A percentile compares a stretch with the other conserved stretches of the same genome.
phyloP scores from a whole-genome alignment of 2,329 filamentous ascomycete species.

The Domatiomyces catenatus region DNA sequence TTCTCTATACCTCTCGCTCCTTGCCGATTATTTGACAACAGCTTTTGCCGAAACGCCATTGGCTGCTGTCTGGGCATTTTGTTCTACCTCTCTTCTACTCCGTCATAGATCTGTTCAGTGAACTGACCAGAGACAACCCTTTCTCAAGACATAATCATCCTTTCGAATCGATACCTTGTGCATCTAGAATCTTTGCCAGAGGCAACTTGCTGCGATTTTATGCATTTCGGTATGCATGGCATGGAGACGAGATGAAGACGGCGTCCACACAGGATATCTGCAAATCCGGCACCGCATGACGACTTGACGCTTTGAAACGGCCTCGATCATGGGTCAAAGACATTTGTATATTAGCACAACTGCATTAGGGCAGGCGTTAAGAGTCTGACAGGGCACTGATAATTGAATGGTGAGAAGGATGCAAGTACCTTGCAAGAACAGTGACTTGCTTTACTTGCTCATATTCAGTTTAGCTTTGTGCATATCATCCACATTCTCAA shows the following conservation, averaged over 20 bases:
- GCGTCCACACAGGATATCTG: neutral
- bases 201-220: neutral
- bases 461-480: neutral
- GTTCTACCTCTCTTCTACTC: neutral
- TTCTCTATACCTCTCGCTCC: neutral
- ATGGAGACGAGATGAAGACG: neutral
- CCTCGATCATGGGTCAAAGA: neutral
- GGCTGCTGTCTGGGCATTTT: neutral
- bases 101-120: neutral
- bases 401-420: neutral
- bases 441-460: neutral
- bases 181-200: neutral
- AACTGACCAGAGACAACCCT: neutral
- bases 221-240: slow-evolving; percentile 1
- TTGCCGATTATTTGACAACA: neutral
- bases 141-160: neutral
- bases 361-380: neutral
- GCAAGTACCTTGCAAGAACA: neutral
- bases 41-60: neutral
- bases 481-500: neutral
- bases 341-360: neutral
- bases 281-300: neutral
- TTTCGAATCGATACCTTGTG: slow-evolving; percentile 1
- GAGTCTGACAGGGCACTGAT: neutral
- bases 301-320: neutral